phyloP scores from a whole-genome alignment of 768 basidiomycete genomes.

The Sporobolomyces phaffii region DNA sequence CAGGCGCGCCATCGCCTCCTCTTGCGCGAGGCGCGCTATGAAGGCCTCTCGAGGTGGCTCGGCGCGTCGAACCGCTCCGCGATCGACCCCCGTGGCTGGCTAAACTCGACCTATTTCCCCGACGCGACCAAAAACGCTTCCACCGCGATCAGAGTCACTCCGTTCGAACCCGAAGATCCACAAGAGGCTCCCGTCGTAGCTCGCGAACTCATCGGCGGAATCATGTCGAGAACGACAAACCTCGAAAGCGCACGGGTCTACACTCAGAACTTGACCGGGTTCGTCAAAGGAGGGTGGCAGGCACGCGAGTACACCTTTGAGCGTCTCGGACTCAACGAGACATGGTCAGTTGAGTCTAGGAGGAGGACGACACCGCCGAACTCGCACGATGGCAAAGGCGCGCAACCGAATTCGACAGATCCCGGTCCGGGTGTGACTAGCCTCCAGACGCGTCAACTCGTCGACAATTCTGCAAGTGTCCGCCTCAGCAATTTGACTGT shows the following conservation, averaged over 20 bases:
- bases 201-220: background rate
- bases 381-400: background rate
- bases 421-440: no score
- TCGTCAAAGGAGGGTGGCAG: slow-evolving; percentile 24
- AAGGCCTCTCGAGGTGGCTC: slow-evolving; percentile 23
- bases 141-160: background rate
- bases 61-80: background rate
- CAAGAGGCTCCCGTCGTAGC: background rate
- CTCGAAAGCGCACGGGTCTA: background rate
- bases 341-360: slow-evolving; percentile 10
- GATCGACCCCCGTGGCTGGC: background rate
- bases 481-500: no score
- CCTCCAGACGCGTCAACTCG: background rate
- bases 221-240: background rate
- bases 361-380: background rate
- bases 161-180: background rate
- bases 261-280: slow-evolving; percentile 31
- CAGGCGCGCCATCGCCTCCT: background rate
- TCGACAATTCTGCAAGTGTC: background rate
- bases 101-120: slow-evolving; percentile 23
- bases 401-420: background rate
- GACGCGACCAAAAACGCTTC: slow-evolving; percentile 5
- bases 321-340: slow-evolving; percentile 29
- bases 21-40: background rate
- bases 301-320: background rate